phyloP scores from a whole-genome alignment of 163 green algal genomes.

The Scenedesmus sp. region DNA sequence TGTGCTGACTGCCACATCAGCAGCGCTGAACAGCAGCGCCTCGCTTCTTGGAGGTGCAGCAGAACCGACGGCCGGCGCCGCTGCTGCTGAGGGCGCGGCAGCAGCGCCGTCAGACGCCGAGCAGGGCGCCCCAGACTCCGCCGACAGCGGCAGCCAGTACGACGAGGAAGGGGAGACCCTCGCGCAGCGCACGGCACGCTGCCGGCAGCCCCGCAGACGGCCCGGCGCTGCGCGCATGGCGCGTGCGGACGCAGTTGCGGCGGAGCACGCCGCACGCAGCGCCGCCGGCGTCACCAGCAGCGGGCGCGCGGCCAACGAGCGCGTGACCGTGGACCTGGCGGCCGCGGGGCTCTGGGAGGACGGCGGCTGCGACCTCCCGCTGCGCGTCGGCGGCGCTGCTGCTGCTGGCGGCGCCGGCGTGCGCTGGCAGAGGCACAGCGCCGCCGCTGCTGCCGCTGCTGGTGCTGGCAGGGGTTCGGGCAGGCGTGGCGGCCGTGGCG shows the following conservation, averaged over 20 bases:
- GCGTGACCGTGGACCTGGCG: not conserved
- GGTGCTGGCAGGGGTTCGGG: not conserved
- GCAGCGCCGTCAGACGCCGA: not conserved
- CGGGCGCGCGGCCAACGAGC: not conserved
- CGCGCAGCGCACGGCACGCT: not conserved
- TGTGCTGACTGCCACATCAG: not conserved
- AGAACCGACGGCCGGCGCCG: not conserved
- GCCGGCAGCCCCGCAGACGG: not conserved
- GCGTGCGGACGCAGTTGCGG: conserved; percentile 15
- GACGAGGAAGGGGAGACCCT: not conserved
- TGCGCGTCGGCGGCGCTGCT: conserved; percentile 3
- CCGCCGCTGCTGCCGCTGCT: not conserved
- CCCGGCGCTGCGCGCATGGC: not conserved
- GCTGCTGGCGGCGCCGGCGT: not conserved
- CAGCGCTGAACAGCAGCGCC: not conserved
- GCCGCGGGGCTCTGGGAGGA: conserved; percentile 46
- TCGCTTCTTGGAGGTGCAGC: not conserved
- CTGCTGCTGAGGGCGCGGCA: not conserved
- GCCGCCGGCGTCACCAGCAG: not conserved
- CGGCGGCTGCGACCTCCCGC: not conserved
- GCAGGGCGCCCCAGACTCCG: not conserved
- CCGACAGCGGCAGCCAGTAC: not conserved
- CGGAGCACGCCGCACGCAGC: not conserved
- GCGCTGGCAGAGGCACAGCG: not conserved
- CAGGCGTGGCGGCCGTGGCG: not conserved